phyloP scores from a whole-genome alignment of 371 early-diverging fungal species.

The Catenaria anguillulae region DNA sequence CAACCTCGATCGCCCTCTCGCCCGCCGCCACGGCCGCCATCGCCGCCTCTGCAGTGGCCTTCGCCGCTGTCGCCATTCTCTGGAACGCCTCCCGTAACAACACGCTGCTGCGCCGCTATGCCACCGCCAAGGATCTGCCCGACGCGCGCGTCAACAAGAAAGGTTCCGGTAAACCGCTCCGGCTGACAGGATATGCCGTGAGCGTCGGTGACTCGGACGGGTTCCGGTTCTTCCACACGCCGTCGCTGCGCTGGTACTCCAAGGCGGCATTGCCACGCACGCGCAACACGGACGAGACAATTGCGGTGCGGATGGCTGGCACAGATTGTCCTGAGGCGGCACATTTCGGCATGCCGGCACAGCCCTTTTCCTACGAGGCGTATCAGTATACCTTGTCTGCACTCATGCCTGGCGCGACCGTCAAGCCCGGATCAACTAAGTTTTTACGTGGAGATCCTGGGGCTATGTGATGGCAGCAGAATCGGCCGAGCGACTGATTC shows the following conservation, averaged over 20 bases:
- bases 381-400: conserved; percentile 16
- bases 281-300: not conserved
- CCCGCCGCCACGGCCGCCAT: not conserved
- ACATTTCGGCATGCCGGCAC: conserved; percentile 57
- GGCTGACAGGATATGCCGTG: not conserved
- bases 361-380: conserved; percentile 47
- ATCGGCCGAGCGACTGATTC: too few relatives aligned
- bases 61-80: not conserved
- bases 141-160: not conserved
- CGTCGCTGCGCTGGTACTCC: not conserved
- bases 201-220: conserved; percentile 3
- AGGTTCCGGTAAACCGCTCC: not conserved
- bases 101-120: not conserved
- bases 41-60: not conserved
- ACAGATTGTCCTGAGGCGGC: conserved; percentile 19
- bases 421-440: not conserved
- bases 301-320: not conserved
- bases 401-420: not conserved
- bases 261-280: not conserved
- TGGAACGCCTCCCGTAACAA: not conserved
- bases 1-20: too few relatives aligned
- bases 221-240: conserved; percentile 7
- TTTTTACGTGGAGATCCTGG: not conserved
- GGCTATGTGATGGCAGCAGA: too few relatives aligned
- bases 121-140: not conserved